Conservation (phyloP, 192 early-diverging fungal species). For the Backusella liffmaniae region DNA sequence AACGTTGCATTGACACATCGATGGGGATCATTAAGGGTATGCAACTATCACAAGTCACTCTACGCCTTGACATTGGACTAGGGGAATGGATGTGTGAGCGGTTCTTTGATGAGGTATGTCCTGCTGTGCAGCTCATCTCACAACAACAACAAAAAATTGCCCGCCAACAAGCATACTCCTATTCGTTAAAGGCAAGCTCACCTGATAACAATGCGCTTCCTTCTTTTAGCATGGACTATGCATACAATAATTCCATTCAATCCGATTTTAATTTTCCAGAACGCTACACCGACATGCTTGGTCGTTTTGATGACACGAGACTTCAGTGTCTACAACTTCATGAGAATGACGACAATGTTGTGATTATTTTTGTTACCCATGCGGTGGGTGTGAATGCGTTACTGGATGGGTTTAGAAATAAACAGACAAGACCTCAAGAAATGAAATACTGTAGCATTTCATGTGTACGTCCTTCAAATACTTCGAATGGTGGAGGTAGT, state of each 20-base stretch:
- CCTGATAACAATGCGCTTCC: neutral
- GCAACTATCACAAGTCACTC: constrained; percentile 6
- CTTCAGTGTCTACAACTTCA: constrained; percentile 1
- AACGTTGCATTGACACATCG: constrained; percentile 38
- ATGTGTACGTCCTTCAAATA: neutral
- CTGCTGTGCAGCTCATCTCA: constrained; percentile 22
- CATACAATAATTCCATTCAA: neutral
- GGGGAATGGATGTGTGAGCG: constrained; percentile 42
- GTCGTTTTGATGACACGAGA: constrained; percentile 26
- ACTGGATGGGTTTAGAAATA: constrained; percentile 27
- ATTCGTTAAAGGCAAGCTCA: neutral
- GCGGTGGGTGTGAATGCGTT: constrained; percentile 37
- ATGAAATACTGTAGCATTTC: constrained; percentile 21
- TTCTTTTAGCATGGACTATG: constrained; percentile 22
- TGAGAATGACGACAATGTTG: neutral
- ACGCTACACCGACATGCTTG: constrained; percentile 26
- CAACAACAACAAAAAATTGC: constrained; percentile 31
- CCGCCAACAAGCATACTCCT: constrained; percentile 17
- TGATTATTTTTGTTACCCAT: constrained; percentile 31
- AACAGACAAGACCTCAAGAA: constrained; percentile 19
- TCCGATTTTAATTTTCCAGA: constrained; percentile 35
- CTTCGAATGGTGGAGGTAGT: neutral
- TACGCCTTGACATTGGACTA: constrained; percentile 32
- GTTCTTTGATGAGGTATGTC: constrained; percentile 34
- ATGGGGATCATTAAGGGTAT: constrained; percentile 32